Base-by-base conservation (phyloP, 164 flowering plant genomes). In the Liriodendron chinense region DNA sequence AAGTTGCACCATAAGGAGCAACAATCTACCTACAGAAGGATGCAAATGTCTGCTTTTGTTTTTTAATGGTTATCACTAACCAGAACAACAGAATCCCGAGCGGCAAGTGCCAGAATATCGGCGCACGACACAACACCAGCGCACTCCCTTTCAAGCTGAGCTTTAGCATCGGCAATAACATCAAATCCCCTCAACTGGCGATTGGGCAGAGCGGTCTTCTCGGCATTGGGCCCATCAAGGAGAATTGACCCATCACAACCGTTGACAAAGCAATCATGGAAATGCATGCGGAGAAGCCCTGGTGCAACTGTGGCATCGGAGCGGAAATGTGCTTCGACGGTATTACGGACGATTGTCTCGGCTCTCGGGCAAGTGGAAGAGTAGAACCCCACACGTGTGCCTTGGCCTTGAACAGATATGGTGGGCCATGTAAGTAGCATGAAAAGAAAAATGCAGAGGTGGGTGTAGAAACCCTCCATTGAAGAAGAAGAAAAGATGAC, bases 161-260 rank as follows among this genome's bases (percentile, higher is more conserved):
- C 13, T 81, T 91, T 91, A 26, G 90, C 91, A 47, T 82, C 87
- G 1, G 83, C 87, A 22, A 88, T 84, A 8, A 87, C 90, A 3
- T 90, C 85, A 47, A 28, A 88, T 3, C 91, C 94, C 62, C 82
- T 81, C 24, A 86, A 69, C 2, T 21, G 6, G 16, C 13, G 70
- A 69, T 89, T 88, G 0, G 89, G 84, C 0, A 2, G 24, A 0
- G 86, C 85, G 0, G 83, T 84, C 80, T 77, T 91, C 82, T 91
- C 93, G 1, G 89, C 71, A 59, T 64, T 13, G 1, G 84, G 10
- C 7, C 90, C 89, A 34, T 82, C 69, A 13, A 91, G 72, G 47
- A 91, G 87, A 21, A 89, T 77, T 7, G 93, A 89, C n/a, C 75
- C 92, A 75, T 89, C 95, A 14, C 95, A 91, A 7, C 95, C 93